Base-by-base conservation (phyloP, 768 basidiomycete genomes). In the Cubamyces sp. region DNA sequence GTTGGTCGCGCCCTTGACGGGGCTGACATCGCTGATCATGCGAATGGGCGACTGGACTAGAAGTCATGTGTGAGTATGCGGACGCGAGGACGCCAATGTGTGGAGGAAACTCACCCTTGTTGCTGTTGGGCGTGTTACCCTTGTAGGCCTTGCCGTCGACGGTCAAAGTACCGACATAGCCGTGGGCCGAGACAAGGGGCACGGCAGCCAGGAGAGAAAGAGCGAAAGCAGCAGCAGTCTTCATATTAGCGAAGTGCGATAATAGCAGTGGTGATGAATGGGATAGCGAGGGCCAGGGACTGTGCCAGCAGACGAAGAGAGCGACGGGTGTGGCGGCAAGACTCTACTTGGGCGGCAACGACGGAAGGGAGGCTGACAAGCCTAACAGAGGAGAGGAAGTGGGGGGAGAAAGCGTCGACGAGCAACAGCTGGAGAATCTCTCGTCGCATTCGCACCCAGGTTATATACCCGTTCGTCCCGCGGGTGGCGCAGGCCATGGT, bases 1-100 rank as follows among this genome's bases (percentile, higher is more conserved):
- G 67, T 87, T 88, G 49, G 54, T 74, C 8, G 85, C 81, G 42
- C 84, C 85, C 72, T 90, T 82, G 58, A 83, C 80, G 1, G 84
- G 83, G 0, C 69, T 61, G 62, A 77, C 73, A 57, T 65, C 65
- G 65, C 74, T 68, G 57, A 84, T 79, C 60, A 75, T 75, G 30
- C 83, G 80, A 42, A 84, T 75, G 1, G 68, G 67, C 40, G 37
- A 42, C 67, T 69, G 53, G 21, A 54, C 58, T 51, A 46, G 21
- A 46, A 18, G 8, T 25, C 40, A 57, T 19, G 16, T 16, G 39
- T 41, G 23, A 37, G 23, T 21, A 11, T 3, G 18, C n/a, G 26
- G 28, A 43, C 6, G 9, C 34, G 14, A 5, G 37, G 2, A 12
- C 16, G 34, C 0, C 2, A 14, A 82, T 79, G 39, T 81, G 82